Evolutionary conservation across 768 basidiomycete species (phyloP).

Genomic region (Suillus occidentalis): DNA sequence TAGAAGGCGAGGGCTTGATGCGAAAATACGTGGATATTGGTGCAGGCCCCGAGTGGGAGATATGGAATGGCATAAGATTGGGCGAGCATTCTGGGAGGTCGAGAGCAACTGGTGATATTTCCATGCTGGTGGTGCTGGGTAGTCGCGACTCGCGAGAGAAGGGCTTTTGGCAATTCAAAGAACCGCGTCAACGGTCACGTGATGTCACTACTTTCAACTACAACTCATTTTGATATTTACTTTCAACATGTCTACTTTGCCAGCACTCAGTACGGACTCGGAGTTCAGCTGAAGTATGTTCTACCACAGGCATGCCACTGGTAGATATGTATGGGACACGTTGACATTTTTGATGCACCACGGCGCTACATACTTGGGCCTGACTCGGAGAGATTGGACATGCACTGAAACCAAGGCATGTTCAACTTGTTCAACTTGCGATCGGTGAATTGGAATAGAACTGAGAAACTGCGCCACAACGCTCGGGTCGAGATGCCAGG

Average conservation of each 20-base stretch:
- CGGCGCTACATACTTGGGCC: background rate
- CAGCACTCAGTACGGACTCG: too few relatives aligned
- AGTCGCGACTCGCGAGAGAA: too few relatives aligned
- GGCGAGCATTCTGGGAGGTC: constrained; percentile 48
- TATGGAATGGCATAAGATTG: constrained; percentile 83
- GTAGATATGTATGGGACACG: background rate
- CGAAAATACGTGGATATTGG: constrained; percentile 75
- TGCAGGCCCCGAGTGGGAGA: constrained; percentile 68
- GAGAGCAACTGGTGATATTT: constrained; percentile 19
- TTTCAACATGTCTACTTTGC: too few relatives aligned
- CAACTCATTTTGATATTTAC: too few relatives aligned
- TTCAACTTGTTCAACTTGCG: background rate
- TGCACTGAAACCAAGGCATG: background rate
- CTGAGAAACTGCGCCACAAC: background rate
- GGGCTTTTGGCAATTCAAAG: too few relatives aligned
- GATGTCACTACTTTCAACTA: too few relatives aligned
- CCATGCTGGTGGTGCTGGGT: constrained; percentile 1
- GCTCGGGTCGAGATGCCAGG: background rate
- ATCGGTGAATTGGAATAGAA: background rate
- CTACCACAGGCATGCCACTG: background rate
- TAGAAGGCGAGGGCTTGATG: constrained; percentile 39
- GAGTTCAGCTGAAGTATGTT: background rate
- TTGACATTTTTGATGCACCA: background rate
- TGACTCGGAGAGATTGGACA: too few relatives aligned
- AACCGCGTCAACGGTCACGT: too few relatives aligned